Evolutionary conservation across 345 rosid species (phyloP).

Genomic region (Acer saccharum): DNA sequence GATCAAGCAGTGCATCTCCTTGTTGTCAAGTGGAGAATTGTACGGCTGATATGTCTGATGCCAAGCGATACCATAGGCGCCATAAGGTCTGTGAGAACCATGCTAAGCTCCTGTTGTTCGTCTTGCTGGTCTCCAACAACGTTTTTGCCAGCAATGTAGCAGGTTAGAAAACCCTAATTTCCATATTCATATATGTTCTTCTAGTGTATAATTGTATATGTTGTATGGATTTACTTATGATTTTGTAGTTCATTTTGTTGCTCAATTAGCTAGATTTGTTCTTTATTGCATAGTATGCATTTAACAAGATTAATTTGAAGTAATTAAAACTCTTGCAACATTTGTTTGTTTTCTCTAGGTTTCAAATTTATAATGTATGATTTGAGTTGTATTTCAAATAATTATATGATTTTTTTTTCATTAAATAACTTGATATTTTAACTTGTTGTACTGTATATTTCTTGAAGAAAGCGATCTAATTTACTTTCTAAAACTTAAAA

Average conservation of each 20-base stretch:
- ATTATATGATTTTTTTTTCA: not conserved
- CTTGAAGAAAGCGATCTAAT: not conserved
- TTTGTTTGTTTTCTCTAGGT: not conserved
- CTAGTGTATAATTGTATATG: not conserved
- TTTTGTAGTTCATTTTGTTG: not conserved
- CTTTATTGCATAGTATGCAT: not conserved
- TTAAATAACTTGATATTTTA: not conserved
- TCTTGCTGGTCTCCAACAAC: slow-evolving; percentile 64
- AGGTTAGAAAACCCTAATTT: slow-evolving; percentile 61
- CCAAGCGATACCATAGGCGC: slow-evolving; percentile 75
- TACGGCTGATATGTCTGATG: slow-evolving; percentile 55
- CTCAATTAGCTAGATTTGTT: not conserved
- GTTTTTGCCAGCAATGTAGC: slow-evolving; percentile 99
- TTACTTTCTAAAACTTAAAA: not conserved
- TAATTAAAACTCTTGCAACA: not conserved
- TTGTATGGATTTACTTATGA: not conserved
- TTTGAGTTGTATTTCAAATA: not conserved
- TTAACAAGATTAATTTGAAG: not conserved
- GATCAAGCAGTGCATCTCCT: slow-evolving; percentile 14
- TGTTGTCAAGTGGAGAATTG: slow-evolving; percentile 78
- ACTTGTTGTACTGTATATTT: not conserved
- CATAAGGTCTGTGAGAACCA: slow-evolving; percentile 92
- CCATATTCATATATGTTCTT: not conserved
- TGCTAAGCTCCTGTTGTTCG: slow-evolving; percentile 66
- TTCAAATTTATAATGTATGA: not conserved